Conservation (phyloP, 1,284 basidiomycete genomes). For the Anthracocystis panici-leucophaei region DNA sequence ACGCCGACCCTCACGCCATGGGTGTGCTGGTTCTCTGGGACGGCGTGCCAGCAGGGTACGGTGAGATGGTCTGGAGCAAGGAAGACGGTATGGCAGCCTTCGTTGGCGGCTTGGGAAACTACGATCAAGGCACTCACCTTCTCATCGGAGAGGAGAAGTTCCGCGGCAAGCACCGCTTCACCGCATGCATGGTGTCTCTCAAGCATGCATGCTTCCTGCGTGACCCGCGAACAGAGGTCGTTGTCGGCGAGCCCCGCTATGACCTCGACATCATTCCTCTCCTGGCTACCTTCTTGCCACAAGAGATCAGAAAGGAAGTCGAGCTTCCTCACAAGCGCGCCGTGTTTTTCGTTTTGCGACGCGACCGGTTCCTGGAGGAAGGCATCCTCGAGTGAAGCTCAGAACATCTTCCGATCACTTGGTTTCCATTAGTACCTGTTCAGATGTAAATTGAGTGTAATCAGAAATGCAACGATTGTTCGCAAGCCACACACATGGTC, state of each 20-base stretch:
- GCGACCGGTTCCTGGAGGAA: conserved; percentile 50
- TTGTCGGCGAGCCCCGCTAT: conserved; percentile 46
- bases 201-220: conserved; percentile 54
- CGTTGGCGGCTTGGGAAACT: conserved; percentile 70
- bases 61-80: conserved; percentile 74
- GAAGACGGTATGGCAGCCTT: conserved; percentile 67
- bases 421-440: too few species aligned
- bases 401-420: too few species aligned
- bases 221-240: conserved; percentile 45
- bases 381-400: conserved; percentile 31
- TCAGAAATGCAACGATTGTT: too few species aligned
- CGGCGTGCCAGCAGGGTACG: conserved; percentile 74
- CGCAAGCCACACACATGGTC: too few species aligned
- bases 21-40: conserved; percentile 74
- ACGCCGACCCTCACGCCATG: conserved; percentile 72
- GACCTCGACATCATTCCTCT: conserved; percentile 46
- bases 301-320: conserved; percentile 39
- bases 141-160: conserved; percentile 74
- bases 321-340: conserved; percentile 53
- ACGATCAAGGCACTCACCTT: conserved; percentile 73
- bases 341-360: conserved; percentile 31
- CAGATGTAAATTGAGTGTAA: too few species aligned
- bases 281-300: conserved; percentile 41
- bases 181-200: conserved; percentile 42
- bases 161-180: conserved; percentile 68